Conservation (phyloP, 345 rosid species). For the Citrus medica region DNA sequence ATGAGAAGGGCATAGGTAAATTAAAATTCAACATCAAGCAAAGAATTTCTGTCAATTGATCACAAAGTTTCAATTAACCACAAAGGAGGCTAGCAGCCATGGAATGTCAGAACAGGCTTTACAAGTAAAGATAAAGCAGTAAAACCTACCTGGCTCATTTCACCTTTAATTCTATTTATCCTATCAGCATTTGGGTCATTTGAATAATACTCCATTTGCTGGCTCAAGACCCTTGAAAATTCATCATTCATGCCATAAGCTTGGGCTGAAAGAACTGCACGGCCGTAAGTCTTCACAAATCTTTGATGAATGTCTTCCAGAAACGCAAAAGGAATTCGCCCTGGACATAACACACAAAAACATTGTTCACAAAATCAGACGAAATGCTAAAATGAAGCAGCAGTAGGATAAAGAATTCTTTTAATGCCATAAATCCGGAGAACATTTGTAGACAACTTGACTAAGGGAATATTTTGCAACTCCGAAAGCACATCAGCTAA, state of each 20-base stretch:
- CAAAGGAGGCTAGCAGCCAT: background rate
- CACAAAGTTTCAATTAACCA: background rate
- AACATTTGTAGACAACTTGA: background rate
- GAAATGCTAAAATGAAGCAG: background rate
- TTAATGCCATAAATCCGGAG: background rate
- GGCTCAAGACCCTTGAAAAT: slow-evolving; percentile 89
- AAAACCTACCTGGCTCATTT: slow-evolving; percentile 78
- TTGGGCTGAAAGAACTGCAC: slow-evolving; percentile 75
- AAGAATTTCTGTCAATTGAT: background rate
- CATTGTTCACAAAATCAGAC: background rate
- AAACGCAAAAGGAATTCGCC: slow-evolving; percentile 89
- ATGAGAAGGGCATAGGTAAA: background rate
- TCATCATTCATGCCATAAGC: slow-evolving; percentile 96
- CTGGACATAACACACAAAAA: slow-evolving; percentile 26
- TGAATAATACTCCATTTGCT: slow-evolving; percentile 86
- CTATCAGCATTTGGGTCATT: slow-evolving; percentile 88
- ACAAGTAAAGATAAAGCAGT: background rate
- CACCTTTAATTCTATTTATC: slow-evolving; percentile 86
- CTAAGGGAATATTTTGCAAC: background rate
- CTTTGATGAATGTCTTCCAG: slow-evolving; percentile 94
- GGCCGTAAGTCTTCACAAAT: slow-evolving; percentile 68
- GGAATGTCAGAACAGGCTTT: background rate
- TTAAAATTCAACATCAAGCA: background rate
- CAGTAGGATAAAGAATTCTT: background rate
- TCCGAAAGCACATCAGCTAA: background rate